Base-by-base conservation (phyloP, 164 flowering plant species). In the grape (Vitis vinifera) region DNA sequence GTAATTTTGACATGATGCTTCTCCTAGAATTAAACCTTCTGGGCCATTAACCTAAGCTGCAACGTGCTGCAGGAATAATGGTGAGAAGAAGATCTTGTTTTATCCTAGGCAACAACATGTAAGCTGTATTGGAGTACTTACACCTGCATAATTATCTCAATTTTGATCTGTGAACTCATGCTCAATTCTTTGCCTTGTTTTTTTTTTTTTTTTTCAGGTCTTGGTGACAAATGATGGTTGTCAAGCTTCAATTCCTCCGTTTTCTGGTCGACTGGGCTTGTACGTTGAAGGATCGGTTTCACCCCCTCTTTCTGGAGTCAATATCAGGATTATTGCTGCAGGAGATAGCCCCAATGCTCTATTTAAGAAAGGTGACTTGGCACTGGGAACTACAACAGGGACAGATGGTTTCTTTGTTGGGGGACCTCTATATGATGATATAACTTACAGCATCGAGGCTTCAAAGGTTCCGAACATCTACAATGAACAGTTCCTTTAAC, bases 401-500 rank as follows among this genome's bases (percentile, higher is more conserved):
- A 14, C 66, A 16, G 91, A 93, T 86, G 98, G 99, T 59, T 63
- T 80, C 58, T 93, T 84, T 68, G 68, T 81, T 68, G 94, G 80
- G 3, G 99, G 99, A 4, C 97, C 99, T 68, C 77, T 96, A 17
- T 89, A 91, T 76, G 98, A 91, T 82, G 98, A 96, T 75, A 85
- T 88, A 67, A 71, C 61, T 61, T 96, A 96, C 75, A 72, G 19
- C 23, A 70, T 88, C 19, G 90, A 88, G 71, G 99, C 98, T 71
- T 88, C 84, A 62, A 93, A 92, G 99, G 99, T 95, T 63, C 68
- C 87, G 9, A 68, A 55, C 29, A 16, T 62, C 62, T 66, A 10
- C 68, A 49, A 10, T 66, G 66, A 4, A 51, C 15, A 9, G 30
- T 1, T 48, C 60, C 58, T 44, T 10, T 47, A 6, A 3, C 1